Evolutionary conservation across 305 asterid genomes (phyloP).

Genomic region (Rubia tinctorum): DNA sequence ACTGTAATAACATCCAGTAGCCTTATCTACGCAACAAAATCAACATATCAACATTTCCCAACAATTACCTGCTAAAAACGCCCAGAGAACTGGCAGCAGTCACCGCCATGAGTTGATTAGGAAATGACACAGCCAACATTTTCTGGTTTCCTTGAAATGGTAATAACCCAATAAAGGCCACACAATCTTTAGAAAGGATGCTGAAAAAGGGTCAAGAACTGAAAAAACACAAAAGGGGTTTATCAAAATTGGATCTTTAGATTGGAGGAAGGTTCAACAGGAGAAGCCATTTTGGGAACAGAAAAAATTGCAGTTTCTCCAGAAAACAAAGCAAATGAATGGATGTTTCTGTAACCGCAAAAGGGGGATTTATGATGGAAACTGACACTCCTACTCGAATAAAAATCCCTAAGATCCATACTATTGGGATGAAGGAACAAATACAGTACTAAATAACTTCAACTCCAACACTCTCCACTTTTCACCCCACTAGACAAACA

Average conservation of each 20-base stretch:
- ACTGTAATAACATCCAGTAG: conserved; percentile 7
- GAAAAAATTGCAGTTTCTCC: conserved; percentile 44
- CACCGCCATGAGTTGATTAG: conserved; percentile 38
- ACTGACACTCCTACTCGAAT: conserved; percentile 30
- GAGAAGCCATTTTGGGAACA: conserved; percentile 42
- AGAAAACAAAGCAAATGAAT: conserved; percentile 42
- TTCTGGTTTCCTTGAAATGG: conserved; percentile 22
- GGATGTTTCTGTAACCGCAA: conserved; percentile 29
- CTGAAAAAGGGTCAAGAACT: conserved; percentile 24
- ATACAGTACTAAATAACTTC: conserved; percentile 19
- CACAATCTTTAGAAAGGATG: conserved; percentile 24
- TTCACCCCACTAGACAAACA: conserved; percentile 16
- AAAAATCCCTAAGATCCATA: conserved; percentile 53
- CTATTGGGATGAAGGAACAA: conserved; percentile 25
- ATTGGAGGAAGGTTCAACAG: conserved; percentile 8
- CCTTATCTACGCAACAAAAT: conserved; percentile 15
- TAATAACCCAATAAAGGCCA: conserved; percentile 21
- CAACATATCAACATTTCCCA: conserved; percentile 13
- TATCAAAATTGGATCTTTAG: conserved; percentile 30
- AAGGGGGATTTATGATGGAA: conserved; percentile 34
- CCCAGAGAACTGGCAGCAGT: conserved; percentile 35
- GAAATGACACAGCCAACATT: conserved; percentile 49
- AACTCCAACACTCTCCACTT: conserved; percentile 10
- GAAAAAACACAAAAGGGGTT: conserved; percentile 9
- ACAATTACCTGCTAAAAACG: conserved; percentile 28